Base-by-base conservation (phyloP, 2,329 filamentous ascomycete species). In the Pseudogymnoascus verrucosus region DNA sequence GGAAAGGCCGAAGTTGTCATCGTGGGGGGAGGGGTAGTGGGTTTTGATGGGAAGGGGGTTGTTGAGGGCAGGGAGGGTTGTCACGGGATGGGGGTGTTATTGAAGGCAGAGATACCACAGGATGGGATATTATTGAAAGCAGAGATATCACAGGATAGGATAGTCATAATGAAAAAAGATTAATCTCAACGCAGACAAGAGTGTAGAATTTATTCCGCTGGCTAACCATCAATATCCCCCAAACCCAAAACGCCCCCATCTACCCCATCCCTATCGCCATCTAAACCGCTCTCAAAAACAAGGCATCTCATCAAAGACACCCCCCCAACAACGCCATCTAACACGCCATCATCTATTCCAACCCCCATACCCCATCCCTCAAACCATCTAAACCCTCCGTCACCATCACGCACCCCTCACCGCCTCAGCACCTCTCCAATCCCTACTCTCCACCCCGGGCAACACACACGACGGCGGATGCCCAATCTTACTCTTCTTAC, bases 391-490 rank as follows among this genome's bases (percentile, higher is more conserved):
- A 11, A 28, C 26, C 26, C 3, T 28, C 26, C 26, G 5, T 28
- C 26, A 28, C 6, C 26, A 28, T 23, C 21, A 65, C 66, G 65
- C 64, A 47, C 28, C 19, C 21, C n/a, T 71, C 64, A 72, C 68
- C 16, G 68, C 68, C 62, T 74, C 71, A 12, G 69, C 70, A 21
- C 21, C 21, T 23, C 67, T 66, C 59, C 70, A 66, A 28, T 67
- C 68, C 12, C 70, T 64, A 14, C 69, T 40, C 59, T 74, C 70
- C 7, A 72, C 67, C 19, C 47, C 66, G 11, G 68, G 28, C 23
- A 62, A 64, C 42, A 66, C 68, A 61, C 67, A 70, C 34, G 44
- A 31, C 7, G 28, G 28, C 28, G 14, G 11, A 28, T 51, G 44
- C 7, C 21, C 23, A 28, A 28, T 28, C 44, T 51, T 51, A 16